A percentile compares a stretch with the other conserved stretches of the same genome.
Evolutionary conservation across 768 basidiomycete species (phyloP).

Genomic region (Brasilioporus rufonigricans): DNA sequence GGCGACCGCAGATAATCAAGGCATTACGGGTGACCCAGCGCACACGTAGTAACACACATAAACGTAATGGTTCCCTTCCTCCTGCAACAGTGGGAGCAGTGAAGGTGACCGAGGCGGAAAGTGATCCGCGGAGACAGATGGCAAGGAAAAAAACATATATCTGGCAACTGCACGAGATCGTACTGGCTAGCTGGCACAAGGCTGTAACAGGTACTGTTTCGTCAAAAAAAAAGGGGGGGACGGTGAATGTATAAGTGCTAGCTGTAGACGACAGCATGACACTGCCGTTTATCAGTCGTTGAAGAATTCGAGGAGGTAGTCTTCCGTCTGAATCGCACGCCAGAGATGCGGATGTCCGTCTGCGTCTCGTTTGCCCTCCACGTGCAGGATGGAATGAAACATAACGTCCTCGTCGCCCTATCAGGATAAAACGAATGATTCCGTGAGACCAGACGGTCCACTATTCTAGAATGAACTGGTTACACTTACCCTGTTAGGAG

Average conservation of each 20-base stretch:
- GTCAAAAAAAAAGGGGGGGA: conserved; percentile 4
- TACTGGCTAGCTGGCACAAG: conserved; percentile 6
- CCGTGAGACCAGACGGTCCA: conserved; percentile 2
- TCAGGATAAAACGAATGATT: conserved; percentile 5
- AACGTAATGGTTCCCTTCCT: conserved; percentile 8
- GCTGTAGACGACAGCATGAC: neutral
- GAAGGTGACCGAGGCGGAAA: neutral
- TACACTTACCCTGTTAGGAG: conserved; percentile 59
- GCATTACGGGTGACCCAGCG: conserved; percentile 1
- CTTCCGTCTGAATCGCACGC: conserved; percentile 60
- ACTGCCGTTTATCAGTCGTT: conserved; percentile 17
- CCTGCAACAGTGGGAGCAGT: conserved; percentile 9
- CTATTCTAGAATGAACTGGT: neutral
- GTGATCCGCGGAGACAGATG: conserved; percentile 9
- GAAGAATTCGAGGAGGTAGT: conserved; percentile 47
- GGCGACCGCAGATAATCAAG: neutral
- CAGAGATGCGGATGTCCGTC: conserved; percentile 54
- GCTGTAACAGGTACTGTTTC: conserved; percentile 21
- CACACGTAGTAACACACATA: neutral
- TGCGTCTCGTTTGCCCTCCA: conserved; percentile 48
- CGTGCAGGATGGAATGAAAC: conserved; percentile 70
- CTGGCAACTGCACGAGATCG: conserved; percentile 1
- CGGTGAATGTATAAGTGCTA: neutral
- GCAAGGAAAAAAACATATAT: neutral
- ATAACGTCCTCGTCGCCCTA: conserved; percentile 64